These are phyloP conservation scores for Mikania micrantha DNA, from an alignment of 129 eudicot genomes.

Conservation along the genomic window DNA sequence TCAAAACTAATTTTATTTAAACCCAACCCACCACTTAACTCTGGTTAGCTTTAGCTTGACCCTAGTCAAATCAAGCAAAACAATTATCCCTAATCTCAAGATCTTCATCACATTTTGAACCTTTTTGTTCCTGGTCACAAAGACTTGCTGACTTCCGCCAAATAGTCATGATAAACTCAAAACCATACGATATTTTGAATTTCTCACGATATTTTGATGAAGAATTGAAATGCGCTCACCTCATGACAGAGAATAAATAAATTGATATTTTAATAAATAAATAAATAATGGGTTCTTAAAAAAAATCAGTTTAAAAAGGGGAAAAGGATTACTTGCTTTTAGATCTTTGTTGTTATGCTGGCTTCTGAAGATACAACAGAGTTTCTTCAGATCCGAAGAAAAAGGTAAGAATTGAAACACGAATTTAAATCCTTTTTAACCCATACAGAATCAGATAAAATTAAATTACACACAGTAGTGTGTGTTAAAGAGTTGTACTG, in stretches of 20 bases:
- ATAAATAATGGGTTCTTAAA: slow-evolving; percentile 8
- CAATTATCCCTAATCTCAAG: slow-evolving; percentile 19
- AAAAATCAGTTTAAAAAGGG: slow-evolving; percentile 25
- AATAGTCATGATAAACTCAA: slow-evolving; percentile 30
- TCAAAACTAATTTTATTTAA: not conserved
- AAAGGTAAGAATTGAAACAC: slow-evolving; percentile 42
- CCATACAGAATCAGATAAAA: slow-evolving; percentile 11
- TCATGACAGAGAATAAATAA: slow-evolving; percentile 50
- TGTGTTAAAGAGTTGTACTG: slow-evolving; percentile 34
- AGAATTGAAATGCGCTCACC: slow-evolving; percentile 23
- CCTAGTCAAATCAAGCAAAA: slow-evolving; percentile 23
- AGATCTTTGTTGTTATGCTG: slow-evolving; percentile 74
- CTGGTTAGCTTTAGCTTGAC: slow-evolving; percentile 7
- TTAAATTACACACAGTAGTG: slow-evolving; percentile 16
- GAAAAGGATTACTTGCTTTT: slow-evolving; percentile 49
- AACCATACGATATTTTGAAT: slow-evolving; percentile 4
- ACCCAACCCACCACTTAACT: not conserved
- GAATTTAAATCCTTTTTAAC: slow-evolving; percentile 1
- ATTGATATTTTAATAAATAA: slow-evolving; percentile 33
- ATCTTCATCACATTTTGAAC: slow-evolving; percentile 29
- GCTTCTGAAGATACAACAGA: slow-evolving; percentile 62
- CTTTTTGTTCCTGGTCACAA: slow-evolving; percentile 30
- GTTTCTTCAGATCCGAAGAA: slow-evolving; percentile 96
- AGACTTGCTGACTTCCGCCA: slow-evolving; percentile 11
- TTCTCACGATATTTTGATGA: slow-evolving; percentile 6